Evolutionary conservation across 768 basidiomycete species (phyloP), one percentile per base, ranked within the genome.

Genomic region (Phylloporus sp.): DNA sequence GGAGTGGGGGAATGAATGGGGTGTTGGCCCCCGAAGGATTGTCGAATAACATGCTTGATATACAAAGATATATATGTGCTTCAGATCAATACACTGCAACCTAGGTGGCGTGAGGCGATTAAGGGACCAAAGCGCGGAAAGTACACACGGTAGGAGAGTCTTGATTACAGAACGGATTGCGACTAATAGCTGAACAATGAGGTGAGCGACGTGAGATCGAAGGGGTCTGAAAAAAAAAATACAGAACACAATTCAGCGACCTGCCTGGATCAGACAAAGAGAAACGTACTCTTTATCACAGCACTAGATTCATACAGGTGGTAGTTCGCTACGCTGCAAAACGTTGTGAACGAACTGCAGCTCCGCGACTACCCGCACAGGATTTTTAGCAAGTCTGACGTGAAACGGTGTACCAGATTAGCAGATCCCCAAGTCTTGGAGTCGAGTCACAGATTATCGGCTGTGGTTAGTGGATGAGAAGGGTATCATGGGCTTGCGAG

Each of bases 1-100:
- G 63, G 6, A 62, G 56, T 45, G 75, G 74, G 32, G 64, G 71
- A 63, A 53, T 65, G 55, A 53, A 77, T 50, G 48, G 74, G 65
- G 48, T 75, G 64, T 34, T 59, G 10, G 53, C 54, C 49, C 61
- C 56, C 18, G 64, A 61, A 22, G 65, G 64, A 38, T 56, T 52
- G 35, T 65, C 64, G 33, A 53, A 65, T 11, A 65, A 33, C 64
- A 65, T 65, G 45, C 9, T 42, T 46, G 51, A 22, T 43, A 39
- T 48, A 17, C 34, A 41, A 44, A 36, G 55, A 55, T 67, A 67
- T 55, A 55, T 52, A 28, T 55, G 48, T 41, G 31, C 26, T 38
- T 56, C 33, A 53, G 53, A 42, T 55, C 50, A 32, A 42, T 60
- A 46, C 56, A 66, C 62, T 38, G 48, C 49, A 56, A 22, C 47